Conservation (phyloP, 768 basidiomycete species). For the Pisolithus albus region DNA sequence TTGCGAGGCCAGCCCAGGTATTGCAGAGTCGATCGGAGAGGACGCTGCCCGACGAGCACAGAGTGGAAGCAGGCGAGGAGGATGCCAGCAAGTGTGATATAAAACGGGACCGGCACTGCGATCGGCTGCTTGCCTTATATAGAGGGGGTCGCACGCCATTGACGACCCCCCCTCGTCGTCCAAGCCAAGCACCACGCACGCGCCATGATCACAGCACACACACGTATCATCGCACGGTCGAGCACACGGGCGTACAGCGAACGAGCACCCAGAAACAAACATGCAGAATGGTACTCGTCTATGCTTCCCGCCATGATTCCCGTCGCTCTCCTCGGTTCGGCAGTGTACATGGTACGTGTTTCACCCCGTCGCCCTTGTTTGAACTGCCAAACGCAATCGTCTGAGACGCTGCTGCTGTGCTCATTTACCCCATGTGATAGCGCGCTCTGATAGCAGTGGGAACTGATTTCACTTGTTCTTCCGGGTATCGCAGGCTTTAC, state of each 20-base stretch:
- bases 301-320: constrained; percentile 75
- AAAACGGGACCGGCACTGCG: too few relatives aligned
- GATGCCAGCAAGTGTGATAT: too few relatives aligned
- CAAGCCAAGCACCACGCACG: too few relatives aligned
- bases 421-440: too few relatives aligned
- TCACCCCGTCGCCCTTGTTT: neutral
- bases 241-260: neutral
- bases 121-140: too few relatives aligned
- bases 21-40: neutral
- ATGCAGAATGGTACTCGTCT: constrained; percentile 63
- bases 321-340: constrained; percentile 69
- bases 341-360: constrained; percentile 61
- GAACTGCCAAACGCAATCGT: too few relatives aligned
- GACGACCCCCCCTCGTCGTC: too few relatives aligned
- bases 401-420: too few relatives aligned
- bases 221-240: constrained; percentile 1
- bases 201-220: too few relatives aligned
- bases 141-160: too few relatives aligned
- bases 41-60: too few relatives aligned
- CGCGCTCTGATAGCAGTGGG: too few relatives aligned
- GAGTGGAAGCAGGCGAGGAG: neutral
- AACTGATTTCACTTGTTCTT: neutral
- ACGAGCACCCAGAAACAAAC: constrained; percentile 23
- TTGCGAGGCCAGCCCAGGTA: neutral
- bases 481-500: constrained; percentile 45